These are phyloP conservation scores for Colletotrichum sp. DNA, from an alignment of 2,329 filamentous ascomycete species.

Conservation along the genomic window DNA sequence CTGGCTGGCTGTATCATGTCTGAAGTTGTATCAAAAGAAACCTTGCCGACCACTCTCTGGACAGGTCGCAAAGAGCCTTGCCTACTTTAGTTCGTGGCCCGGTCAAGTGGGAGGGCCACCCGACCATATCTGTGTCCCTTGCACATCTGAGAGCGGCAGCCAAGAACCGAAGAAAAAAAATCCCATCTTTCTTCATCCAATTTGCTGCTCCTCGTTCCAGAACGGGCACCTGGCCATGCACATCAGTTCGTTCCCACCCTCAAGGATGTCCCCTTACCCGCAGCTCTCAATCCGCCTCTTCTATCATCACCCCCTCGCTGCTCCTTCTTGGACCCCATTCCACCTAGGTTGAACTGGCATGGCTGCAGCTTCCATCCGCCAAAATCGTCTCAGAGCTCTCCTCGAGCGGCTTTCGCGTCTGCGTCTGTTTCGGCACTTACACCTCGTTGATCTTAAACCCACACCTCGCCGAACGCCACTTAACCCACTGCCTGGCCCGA, in stretches of 20 bases:
- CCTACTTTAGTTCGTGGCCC: slow-evolving; percentile 1
- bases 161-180: slow-evolving; percentile 21
- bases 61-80: not conserved
- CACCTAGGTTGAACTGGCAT: not conserved
- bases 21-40: not conserved
- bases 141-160: slow-evolving; percentile 11
- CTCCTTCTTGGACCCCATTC: not conserved
- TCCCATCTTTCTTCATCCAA: slow-evolving; percentile 23
- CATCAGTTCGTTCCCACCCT: slow-evolving; percentile 16
- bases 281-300: slow-evolving; percentile 9
- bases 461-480: slow-evolving; percentile 16
- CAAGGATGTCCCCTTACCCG: slow-evolving; percentile 16
- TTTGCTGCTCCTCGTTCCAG: slow-evolving; percentile 18
- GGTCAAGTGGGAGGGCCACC: slow-evolving; percentile 9
- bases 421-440: not conserved
- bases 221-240: slow-evolving; percentile 17
- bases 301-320: slow-evolving; percentile 3
- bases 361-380: not conserved
- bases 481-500: slow-evolving; percentile 7
- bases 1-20: not conserved
- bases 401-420: not conserved
- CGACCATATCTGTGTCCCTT: slow-evolving; percentile 16
- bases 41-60: not conserved
- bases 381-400: not conserved
- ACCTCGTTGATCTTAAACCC: not conserved